Percentiles rank a stretch among this genome's conserved stretches.
Evolutionary conservation across 495 filamentous ascomycete species (phyloP).

Genomic region (Aspergillus haitiensis): DNA sequence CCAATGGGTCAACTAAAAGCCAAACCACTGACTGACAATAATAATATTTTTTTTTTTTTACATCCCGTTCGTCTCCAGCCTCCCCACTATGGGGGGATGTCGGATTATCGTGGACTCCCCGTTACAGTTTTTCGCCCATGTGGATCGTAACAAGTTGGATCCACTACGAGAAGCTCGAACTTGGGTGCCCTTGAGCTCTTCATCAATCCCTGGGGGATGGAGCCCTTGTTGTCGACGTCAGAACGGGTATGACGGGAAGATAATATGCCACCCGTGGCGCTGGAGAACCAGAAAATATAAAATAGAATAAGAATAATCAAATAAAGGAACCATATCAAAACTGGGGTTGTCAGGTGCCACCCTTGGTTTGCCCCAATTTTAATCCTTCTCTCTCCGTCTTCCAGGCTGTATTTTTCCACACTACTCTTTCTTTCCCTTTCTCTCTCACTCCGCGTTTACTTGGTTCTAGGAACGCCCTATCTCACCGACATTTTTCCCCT

Average conservation of each 20-base stretch:
- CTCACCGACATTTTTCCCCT: conserved; percentile 2
- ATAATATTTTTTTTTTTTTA: neutral
- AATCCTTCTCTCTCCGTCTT: neutral
- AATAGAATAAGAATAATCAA: neutral
- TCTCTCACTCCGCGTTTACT: neutral
- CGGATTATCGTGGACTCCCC: conserved; percentile 3
- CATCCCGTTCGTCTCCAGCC: conserved; percentile 3
- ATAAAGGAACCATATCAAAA: conserved; percentile 9
- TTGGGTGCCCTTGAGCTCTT: conserved; percentile 2
- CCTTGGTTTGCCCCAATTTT: conserved; percentile 6
- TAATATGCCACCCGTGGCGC: conserved; percentile 14
- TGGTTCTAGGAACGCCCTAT: neutral
- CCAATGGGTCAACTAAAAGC: conserved; percentile 14
- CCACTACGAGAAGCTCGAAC: conserved; percentile 10
- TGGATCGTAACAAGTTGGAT: conserved; percentile 12
- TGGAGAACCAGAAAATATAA: conserved; percentile 1
- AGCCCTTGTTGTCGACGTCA: conserved; percentile 23
- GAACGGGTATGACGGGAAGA: conserved; percentile 14
- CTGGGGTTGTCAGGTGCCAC: conserved; percentile 10
- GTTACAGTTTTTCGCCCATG: conserved; percentile 5
- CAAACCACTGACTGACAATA: conserved; percentile 6
- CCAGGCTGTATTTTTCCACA: neutral
- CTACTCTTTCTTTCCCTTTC: neutral
- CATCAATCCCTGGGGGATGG: conserved; percentile 12
- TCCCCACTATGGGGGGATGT: conserved; percentile 7